These are phyloP conservation scores for Leccinum broughii DNA, from an alignment of 768 basidiomycete genomes.

Conservation along the genomic window DNA sequence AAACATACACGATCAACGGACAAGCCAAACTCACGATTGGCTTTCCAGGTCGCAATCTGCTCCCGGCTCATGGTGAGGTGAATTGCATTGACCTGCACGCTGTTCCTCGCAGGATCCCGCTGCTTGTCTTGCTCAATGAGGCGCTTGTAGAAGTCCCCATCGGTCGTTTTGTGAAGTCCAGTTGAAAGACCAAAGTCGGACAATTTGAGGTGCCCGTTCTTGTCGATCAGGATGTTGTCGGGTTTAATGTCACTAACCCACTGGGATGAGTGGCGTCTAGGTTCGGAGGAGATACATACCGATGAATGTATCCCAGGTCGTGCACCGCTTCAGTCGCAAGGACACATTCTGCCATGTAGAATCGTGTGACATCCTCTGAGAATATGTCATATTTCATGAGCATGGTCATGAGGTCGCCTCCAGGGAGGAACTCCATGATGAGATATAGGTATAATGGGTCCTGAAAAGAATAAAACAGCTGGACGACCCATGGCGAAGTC, in stretches of 20 bases:
- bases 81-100: constrained; percentile 97
- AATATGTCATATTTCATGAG: constrained; percentile 99
- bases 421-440: constrained; percentile 91
- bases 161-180: constrained; percentile 94
- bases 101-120: constrained; percentile 74
- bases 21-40: constrained; percentile 68
- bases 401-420: constrained; percentile 99
- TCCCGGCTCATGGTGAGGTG: constrained; percentile 96
- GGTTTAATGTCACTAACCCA: constrained; percentile 91
- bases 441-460: constrained; percentile 94
- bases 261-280: constrained; percentile 1
- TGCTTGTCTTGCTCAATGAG: constrained; percentile 77
- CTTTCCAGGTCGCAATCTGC: constrained; percentile 98
- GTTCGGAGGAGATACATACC: constrained; percentile 50
- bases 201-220: constrained; percentile 93
- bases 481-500: constrained; percentile 96
- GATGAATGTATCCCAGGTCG: constrained; percentile 97
- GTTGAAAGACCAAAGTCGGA: constrained; percentile 99
- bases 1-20: not conserved
- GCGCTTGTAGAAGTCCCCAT: constrained; percentile 91
- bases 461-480: constrained; percentile 98
- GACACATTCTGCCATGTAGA: constrained; percentile 99
- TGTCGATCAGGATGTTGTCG: constrained; percentile 98
- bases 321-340: constrained; percentile 98
- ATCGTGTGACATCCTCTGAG: constrained; percentile 96